Conservation (phyloP, 2,329 filamentous ascomycete genomes). For the Alternaria triticina region DNA sequence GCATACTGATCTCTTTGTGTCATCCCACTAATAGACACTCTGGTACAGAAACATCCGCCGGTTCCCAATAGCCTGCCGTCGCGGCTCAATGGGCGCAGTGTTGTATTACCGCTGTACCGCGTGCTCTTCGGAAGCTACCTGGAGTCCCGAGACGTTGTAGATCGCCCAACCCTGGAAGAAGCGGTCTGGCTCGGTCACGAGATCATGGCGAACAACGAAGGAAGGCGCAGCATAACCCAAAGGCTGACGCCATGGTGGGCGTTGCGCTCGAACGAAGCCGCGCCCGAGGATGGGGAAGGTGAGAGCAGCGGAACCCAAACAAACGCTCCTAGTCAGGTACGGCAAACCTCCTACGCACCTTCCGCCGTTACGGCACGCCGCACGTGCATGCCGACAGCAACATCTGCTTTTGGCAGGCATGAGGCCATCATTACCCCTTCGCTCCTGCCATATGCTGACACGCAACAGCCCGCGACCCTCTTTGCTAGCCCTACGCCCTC, state of each 20-base stretch:
- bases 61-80: not conserved
- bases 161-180: not conserved
- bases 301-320: not conserved
- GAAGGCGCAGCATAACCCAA: not conserved
- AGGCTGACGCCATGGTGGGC: not conserved
- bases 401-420: not conserved
- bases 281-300: constrained; percentile 5
- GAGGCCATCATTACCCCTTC: not conserved
- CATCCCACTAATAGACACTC: not conserved
- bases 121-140: not conserved
- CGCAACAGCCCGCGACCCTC: constrained; percentile 7
- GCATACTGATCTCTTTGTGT: not conserved
- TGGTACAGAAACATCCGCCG: not conserved
- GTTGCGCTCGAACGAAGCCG: constrained; percentile 9
- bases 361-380: not conserved
- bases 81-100: not conserved
- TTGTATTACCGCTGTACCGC: not conserved
- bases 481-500: constrained; percentile 5
- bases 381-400: not conserved
- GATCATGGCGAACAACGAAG: constrained; percentile 8
- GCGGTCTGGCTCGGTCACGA: not conserved
- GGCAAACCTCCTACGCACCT: not conserved
- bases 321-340: constrained; percentile 14
- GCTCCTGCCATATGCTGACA: constrained; percentile 3
- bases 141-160: not conserved